These are phyloP conservation scores for Cyberlindnera euphorbiae DNA, from an alignment of 805 yeast genomes.

Conservation along the genomic window DNA sequence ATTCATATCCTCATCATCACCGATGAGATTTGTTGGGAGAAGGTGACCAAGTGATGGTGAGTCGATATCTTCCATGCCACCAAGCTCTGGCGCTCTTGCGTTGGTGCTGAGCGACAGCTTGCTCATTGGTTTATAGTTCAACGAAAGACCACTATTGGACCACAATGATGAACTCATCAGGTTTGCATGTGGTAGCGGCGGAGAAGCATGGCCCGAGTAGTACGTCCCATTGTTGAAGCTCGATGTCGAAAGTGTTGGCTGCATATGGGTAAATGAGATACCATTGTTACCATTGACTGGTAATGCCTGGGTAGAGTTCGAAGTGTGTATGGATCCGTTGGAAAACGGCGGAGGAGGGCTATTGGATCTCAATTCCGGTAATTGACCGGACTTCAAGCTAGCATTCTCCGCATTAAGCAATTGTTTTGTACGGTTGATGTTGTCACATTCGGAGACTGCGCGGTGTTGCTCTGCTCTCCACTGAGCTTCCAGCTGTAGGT, in stretches of 20 bases:
- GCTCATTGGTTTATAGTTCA: constrained; percentile 6
- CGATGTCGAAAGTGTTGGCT: no score
- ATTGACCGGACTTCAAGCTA: constrained; percentile 10
- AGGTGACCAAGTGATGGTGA: constrained; percentile 31
- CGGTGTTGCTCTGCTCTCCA: constrained; percentile 37
- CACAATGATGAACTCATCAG: no score
- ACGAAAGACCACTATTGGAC: constrained; percentile 3
- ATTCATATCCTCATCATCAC: constrained; percentile 21
- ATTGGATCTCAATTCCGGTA: not conserved
- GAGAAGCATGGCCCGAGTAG: no score
- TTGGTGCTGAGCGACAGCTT: constrained; percentile 12
- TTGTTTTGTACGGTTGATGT: constrained; percentile 16
- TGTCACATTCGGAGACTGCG: constrained; percentile 29
- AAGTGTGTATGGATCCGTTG: constrained; percentile 1
- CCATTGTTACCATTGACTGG: not conserved
- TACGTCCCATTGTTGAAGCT: no score
- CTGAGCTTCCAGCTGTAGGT: constrained; percentile 32
- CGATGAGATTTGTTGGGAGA: constrained; percentile 32
- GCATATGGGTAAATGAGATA: no score
- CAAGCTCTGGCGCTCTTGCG: constrained; percentile 1
- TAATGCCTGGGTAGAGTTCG: no score
- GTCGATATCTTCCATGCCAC: constrained; percentile 25
- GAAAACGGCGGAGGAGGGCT: not conserved
- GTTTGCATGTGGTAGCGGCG: no score
- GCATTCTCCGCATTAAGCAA: constrained; percentile 14